Percentiles rank a stretch among this genome's conserved stretches.
These are phyloP conservation scores for Warburgia ugandensis DNA, from an alignment of 164 flowering plant genomes.

Conservation along the genomic window DNA sequence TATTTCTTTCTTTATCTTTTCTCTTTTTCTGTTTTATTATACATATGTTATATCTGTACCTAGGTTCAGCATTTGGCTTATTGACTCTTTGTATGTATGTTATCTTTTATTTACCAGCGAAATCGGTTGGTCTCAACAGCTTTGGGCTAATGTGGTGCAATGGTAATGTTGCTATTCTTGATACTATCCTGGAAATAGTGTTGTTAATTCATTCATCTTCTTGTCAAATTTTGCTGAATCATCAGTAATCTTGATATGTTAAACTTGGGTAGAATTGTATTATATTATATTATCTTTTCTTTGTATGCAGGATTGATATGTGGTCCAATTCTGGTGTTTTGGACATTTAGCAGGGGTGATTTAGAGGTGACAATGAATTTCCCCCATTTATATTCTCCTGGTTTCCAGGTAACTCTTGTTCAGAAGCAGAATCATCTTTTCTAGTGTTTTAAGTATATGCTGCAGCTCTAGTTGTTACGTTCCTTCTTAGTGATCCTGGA, in stretches of 20 bases:
- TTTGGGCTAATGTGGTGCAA: constrained; percentile 97
- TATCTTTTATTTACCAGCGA: constrained; percentile 37
- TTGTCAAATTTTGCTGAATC: no score
- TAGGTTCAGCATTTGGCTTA: constrained; percentile 2
- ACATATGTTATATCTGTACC: not conserved
- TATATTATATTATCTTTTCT: constrained; percentile 5
- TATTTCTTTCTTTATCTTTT: not conserved
- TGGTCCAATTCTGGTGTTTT: constrained; percentile 67
- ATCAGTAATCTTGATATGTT: not conserved
- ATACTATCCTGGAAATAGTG: not conserved
- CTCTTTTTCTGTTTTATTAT: not conserved
- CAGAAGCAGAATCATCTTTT: constrained; percentile 1
- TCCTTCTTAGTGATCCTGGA: not conserved
- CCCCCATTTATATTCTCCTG: constrained; percentile 64
- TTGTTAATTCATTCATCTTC: no score
- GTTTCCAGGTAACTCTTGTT: constrained; percentile 60
- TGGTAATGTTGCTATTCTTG: constrained; percentile 31
- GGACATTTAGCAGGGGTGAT: constrained; percentile 85
- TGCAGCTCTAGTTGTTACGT: not conserved
- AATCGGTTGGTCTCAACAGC: constrained; percentile 81
- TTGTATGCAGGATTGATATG: constrained; percentile 60
- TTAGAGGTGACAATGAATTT: constrained; percentile 50
- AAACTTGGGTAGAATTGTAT: no score
- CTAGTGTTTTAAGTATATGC: not conserved
- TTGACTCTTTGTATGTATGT: not conserved